These are phyloP conservation scores for Lasiosphaeris hirsuta DNA, from an alignment of 495 filamentous ascomycete species.

Conservation along the genomic window DNA sequence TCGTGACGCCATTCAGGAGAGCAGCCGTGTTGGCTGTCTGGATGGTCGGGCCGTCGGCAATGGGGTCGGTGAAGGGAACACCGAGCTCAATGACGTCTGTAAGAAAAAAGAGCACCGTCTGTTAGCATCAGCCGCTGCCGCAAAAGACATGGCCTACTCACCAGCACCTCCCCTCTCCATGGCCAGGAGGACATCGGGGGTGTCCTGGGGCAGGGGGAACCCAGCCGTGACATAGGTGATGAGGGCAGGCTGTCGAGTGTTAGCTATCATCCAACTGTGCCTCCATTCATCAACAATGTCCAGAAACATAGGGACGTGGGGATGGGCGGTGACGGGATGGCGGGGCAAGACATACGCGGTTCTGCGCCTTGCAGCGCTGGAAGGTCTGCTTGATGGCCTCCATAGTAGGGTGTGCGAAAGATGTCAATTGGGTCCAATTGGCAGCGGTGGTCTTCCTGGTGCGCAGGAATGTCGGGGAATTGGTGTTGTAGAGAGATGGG, in stretches of 20 bases:
- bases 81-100: conserved; percentile 80
- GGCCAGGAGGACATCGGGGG: conserved; percentile 76
- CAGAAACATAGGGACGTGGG: background rate
- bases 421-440: conserved; percentile 15
- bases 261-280: conserved; percentile 8
- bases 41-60: conserved; percentile 92
- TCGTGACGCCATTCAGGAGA: conserved; percentile 82
- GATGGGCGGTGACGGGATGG: conserved; percentile 4
- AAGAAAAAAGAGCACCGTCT: conserved; percentile 2
- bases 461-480: background rate
- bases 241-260: conserved; percentile 58
- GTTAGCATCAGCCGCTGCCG: background rate
- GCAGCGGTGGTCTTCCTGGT: background rate
- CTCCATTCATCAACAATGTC: too few species aligned
- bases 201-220: conserved; percentile 78
- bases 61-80: conserved; percentile 95
- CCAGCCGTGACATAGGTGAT: conserved; percentile 97
- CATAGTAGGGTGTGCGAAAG: conserved; percentile 36
- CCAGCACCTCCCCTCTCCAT: conserved; percentile 93
- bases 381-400: conserved; percentile 86
- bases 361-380: conserved; percentile 76
- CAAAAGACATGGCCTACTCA: conserved; percentile 37
- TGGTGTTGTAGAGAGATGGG: background rate
- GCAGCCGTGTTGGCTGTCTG: conserved; percentile 85
- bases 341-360: conserved; percentile 52